A percentile compares a stretch with the other conserved stretches of the same genome.
phyloP scores from a whole-genome alignment of 768 basidiomycete genomes.

The Russula compacta region DNA sequence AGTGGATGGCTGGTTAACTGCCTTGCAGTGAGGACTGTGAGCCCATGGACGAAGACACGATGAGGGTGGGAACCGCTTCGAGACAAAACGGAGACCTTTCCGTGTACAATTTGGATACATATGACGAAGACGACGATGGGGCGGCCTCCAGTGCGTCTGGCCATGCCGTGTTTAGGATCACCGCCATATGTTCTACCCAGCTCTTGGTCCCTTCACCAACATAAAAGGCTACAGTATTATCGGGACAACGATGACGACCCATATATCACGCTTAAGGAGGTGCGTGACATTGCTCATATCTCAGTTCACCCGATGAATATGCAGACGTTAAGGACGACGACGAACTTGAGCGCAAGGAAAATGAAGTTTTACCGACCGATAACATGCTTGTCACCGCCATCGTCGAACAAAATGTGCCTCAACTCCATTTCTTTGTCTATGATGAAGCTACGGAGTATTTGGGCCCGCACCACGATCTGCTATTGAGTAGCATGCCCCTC shows the following conservation, averaged over 20 bases:
- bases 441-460: conserved; percentile 87
- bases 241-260: conserved; percentile 90
- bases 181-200: conserved; percentile 29
- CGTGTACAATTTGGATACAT: conserved; percentile 84
- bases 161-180: background rate
- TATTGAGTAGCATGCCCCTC: conserved; percentile 95
- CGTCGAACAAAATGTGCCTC: conserved; percentile 94
- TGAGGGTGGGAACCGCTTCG: conserved; percentile 29
- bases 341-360: conserved; percentile 80
- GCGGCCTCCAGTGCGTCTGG: conserved; percentile 27
- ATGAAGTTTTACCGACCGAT: conserved; percentile 83
- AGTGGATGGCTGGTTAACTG: conserved; percentile 28
- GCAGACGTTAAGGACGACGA: conserved; percentile 45
- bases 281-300: conserved; percentile 29
- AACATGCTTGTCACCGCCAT: conserved; percentile 88
- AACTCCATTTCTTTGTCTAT: conserved; percentile 93
- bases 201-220: conserved; percentile 79
- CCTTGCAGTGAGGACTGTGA: conserved; percentile 39
- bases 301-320: background rate
- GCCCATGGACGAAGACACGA: conserved; percentile 46
- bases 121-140: conserved; percentile 64
- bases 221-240: conserved; percentile 94
- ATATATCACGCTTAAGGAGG: conserved; percentile 93
- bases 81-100: conserved; percentile 49
- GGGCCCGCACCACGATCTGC: conserved; percentile 94